phyloP scores from a whole-genome alignment of 805 yeast species.

The Citeromyces matritensis region DNA sequence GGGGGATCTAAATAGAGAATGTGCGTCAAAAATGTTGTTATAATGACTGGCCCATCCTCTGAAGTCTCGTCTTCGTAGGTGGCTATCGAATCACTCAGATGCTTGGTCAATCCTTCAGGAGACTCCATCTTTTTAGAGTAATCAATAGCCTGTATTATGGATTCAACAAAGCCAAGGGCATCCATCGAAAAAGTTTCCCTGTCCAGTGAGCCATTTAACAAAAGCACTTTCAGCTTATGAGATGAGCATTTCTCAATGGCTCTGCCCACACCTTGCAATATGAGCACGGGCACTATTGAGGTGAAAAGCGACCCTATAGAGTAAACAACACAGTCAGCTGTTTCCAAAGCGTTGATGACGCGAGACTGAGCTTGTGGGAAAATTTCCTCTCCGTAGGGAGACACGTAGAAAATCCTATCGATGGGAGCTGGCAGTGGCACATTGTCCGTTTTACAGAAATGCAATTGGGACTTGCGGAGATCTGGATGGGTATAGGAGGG shows the following conservation, averaged over 20 bases:
- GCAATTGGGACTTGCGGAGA: constrained; percentile 56
- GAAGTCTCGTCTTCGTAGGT: neutral
- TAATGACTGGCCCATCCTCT: constrained; percentile 14
- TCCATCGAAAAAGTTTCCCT: constrained; percentile 64
- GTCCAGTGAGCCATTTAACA: constrained; percentile 64
- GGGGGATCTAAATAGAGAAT: constrained; percentile 36
- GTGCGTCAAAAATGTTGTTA: constrained; percentile 40
- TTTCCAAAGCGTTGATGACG: constrained; percentile 32
- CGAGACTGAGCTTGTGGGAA: constrained; percentile 58
- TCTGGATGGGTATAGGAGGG: constrained; percentile 72
- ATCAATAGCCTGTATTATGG: constrained; percentile 37
- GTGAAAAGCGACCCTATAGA: constrained; percentile 88
- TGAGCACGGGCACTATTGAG: constrained; percentile 65
- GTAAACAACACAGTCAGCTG: constrained; percentile 44
- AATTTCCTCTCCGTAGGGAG: constrained; percentile 80
- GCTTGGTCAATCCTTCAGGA: neutral
- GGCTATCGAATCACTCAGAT: neutral
- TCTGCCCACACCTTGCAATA: constrained; percentile 58
- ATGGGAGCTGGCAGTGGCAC: constrained; percentile 66
- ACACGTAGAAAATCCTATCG: constrained; percentile 59
- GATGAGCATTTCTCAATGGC: constrained; percentile 22
- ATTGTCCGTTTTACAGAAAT: constrained; percentile 44
- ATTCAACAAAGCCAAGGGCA: constrained; percentile 41
- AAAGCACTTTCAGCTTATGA: constrained; percentile 27
- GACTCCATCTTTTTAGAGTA: constrained; percentile 22